phyloP scores from a whole-genome alignment of 2,329 filamentous ascomycete species.

The Chaetomiaceae sp. region DNA sequence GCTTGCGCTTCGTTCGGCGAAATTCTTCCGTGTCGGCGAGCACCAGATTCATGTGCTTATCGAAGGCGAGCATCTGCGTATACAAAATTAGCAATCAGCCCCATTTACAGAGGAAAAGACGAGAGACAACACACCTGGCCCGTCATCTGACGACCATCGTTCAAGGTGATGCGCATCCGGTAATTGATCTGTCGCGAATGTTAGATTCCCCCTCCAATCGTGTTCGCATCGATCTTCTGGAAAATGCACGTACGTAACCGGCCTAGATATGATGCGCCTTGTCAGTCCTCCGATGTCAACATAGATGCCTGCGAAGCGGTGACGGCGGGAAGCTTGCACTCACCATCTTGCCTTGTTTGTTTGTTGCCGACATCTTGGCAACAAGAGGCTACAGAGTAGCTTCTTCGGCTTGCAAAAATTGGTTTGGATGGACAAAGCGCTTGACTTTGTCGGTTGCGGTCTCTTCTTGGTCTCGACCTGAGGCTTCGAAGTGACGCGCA shows the following conservation, averaged over 20 bases:
- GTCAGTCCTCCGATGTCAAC: conserved; percentile 58
- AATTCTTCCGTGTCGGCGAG: conserved; percentile 98
- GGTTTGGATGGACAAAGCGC: conserved; percentile 34
- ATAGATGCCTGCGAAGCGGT: conserved; percentile 34
- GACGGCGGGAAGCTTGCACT: conserved; percentile 42
- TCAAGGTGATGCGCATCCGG: conserved; percentile 94
- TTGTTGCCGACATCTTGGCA: conserved; percentile 60
- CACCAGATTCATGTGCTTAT: conserved; percentile 99
- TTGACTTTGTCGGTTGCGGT: conserved; percentile 37
- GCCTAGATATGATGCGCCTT: conserved; percentile 50
- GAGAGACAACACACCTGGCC: conserved; percentile 33
- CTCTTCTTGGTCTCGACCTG: conserved; percentile 31
- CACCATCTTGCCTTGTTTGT: conserved; percentile 99
- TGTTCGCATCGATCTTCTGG: neutral
- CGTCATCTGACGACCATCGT: conserved; percentile 92
- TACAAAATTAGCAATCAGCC: neutral
- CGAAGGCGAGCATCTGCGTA: conserved; percentile 93
- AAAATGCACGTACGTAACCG: conserved; percentile 59
- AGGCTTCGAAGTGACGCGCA: conserved; percentile 43
- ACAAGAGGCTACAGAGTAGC: conserved; percentile 40
- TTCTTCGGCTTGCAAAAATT: conserved; percentile 44
- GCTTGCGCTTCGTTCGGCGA: conserved; percentile 81
- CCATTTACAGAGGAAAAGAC: neutral
- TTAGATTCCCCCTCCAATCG: conserved; percentile 11
- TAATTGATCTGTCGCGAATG: conserved; percentile 77